phyloP scores from a whole-genome alignment of 371 early-diverging fungal species.

The Batkoa obscura region DNA sequence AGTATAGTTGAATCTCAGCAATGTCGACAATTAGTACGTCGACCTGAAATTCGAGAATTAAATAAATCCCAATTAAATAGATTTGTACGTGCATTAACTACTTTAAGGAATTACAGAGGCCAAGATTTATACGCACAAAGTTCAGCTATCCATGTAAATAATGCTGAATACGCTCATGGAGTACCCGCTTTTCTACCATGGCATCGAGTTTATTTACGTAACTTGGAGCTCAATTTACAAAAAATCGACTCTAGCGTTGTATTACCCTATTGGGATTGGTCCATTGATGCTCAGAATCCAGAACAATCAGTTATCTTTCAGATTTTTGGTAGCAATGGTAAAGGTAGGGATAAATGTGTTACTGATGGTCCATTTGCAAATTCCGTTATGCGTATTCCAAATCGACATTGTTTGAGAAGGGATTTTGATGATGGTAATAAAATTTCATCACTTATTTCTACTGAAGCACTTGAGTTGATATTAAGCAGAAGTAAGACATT shows the following conservation, averaged over 20 bases:
- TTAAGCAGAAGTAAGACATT: slow-evolving; percentile 11
- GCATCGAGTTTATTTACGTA: slow-evolving; percentile 16
- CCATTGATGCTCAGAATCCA: slow-evolving; percentile 11
- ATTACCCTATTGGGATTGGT: slow-evolving; percentile 38
- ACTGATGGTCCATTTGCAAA: slow-evolving; percentile 9
- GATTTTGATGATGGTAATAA: slow-evolving; percentile 7
- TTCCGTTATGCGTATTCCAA: not conserved
- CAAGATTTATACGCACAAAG: not conserved
- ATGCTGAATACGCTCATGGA: slow-evolving; percentile 6
- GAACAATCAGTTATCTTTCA: slow-evolving; percentile 7
- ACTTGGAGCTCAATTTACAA: slow-evolving; percentile 14
- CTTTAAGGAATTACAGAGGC: not conserved
- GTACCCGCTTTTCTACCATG: slow-evolving; percentile 17
- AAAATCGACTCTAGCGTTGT: slow-evolving; percentile 16
- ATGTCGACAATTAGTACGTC: not conserved
- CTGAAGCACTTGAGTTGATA: slow-evolving; percentile 10
- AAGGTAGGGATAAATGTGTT: slow-evolving; percentile 10
- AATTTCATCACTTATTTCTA: slow-evolving; percentile 15
- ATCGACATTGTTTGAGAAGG: slow-evolving; percentile 13
- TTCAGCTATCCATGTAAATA: not conserved
- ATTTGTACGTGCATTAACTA: not conserved
- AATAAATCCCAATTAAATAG: not conserved
- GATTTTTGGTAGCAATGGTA: slow-evolving; percentile 12
- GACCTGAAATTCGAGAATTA: slow-evolving; percentile 6
- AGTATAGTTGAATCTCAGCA: not conserved